Evolutionary conservation across 2,329 filamentous ascomycete species (phyloP), one percentile per base, ranked within the genome.

Genomic region (Raffaelea arxii): DNA sequence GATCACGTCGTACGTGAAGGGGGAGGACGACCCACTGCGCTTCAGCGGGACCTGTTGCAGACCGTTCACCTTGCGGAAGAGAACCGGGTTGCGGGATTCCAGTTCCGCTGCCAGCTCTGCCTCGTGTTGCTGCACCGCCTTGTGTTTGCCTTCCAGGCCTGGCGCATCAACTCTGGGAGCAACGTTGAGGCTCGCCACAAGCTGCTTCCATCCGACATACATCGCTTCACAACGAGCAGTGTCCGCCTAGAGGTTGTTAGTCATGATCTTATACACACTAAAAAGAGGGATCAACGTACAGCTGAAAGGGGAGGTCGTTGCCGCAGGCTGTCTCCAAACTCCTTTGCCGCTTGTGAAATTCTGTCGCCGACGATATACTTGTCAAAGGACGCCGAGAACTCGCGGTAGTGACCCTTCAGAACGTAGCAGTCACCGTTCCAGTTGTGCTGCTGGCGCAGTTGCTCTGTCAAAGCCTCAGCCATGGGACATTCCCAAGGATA

Each of bases 391-490:
- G 64, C 62, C 16, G 71, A 73, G 50, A 78, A 78, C 51, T 78
- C 74, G 41, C 67, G 65, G 54, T 73, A 78, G 45, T 75, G 71
- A 0, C 75, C 74, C 54, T 77, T 77, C 27, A 78, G 63, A 7
- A 78, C 62, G 53, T 77, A 77, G 49, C 65, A 71, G 36, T 69
- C 66, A 2, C 75, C 75, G 1, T 53, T 50, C 75, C 75, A 78
- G 21, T 68, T 70, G 52, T 66, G 64, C 16, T 57, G 56, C 11
- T 46, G 25, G 43, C 60, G 66, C 44, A 78, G 63, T 49, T 72
- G 74, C 35, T 65, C 57, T 19, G 66, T 56, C 3, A 78, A 54
- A 0, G 65, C 58, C 14, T 67, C 65, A 3, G 74, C 72, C 2
- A 67, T 57, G 1, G 73, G 73, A 35, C 72, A 75, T 48, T 77